Evolutionary conservation across 768 basidiomycete genomes (phyloP).

Genomic region (Rhizopogon vesiculosus): DNA sequence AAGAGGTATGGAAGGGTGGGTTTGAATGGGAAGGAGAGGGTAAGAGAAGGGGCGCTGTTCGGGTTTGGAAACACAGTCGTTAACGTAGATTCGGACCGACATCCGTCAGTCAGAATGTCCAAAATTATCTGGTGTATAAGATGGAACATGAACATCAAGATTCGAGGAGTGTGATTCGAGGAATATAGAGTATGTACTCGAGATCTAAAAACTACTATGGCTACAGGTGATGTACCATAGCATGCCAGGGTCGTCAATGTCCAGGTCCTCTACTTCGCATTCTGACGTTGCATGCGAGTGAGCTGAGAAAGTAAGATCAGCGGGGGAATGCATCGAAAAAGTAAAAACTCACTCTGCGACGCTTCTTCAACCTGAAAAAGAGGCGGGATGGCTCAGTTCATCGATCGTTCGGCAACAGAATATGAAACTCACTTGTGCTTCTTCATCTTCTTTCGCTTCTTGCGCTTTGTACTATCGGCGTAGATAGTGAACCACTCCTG

Average conservation of each 20-base stretch:
- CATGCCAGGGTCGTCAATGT: neutral
- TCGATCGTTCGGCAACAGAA: constrained; percentile 1
- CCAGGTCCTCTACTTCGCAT: constrained; percentile 16
- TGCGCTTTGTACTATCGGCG: constrained; percentile 81
- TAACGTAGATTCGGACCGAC: neutral
- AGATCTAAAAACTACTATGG: neutral
- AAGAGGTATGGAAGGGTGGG: constrained; percentile 57
- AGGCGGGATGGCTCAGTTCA: constrained; percentile 1
- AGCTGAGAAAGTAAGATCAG: constrained; percentile 31
- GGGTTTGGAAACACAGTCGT: constrained; percentile 49
- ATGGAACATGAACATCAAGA: neutral
- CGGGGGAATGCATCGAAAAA: neutral
- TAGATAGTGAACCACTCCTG: constrained; percentile 61
- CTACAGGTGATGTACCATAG: neutral
- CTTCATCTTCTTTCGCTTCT: constrained; percentile 92
- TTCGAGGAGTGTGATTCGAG: neutral
- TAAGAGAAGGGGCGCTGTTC: constrained; percentile 61
- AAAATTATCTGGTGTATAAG: neutral
- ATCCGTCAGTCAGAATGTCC: neutral
- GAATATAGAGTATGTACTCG: neutral
- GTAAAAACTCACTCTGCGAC: constrained; percentile 63
- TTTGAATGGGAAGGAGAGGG: constrained; percentile 72
- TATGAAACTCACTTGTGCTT: constrained; percentile 79
- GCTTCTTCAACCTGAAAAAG: constrained; percentile 72
- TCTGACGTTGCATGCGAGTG: constrained; percentile 36